Conservation (phyloP, 345 rosid genomes). For the Dipteronia dyeriana region DNA sequence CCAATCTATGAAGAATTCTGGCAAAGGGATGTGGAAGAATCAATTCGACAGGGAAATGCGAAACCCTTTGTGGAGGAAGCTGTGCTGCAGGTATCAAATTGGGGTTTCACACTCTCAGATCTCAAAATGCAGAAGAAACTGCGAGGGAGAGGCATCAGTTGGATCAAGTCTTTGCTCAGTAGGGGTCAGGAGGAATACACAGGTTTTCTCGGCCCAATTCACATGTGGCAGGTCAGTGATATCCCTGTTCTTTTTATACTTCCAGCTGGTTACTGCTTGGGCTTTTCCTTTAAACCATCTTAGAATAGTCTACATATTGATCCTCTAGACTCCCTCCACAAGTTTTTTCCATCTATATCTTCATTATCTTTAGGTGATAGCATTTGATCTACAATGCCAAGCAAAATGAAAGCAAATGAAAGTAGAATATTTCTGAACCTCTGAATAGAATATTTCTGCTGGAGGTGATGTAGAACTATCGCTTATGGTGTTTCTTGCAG, state of each 20-base stretch:
- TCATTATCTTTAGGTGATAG: not conserved
- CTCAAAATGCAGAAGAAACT: constrained; percentile 56
- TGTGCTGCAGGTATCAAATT: constrained; percentile 57
- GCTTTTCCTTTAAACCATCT: too few species aligned
- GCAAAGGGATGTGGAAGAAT: constrained; percentile 80
- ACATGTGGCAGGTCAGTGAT: constrained; percentile 69
- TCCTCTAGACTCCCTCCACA: not conserved
- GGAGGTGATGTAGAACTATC: not conserved
- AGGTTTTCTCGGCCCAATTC: constrained; percentile 75
- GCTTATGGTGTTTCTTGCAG: not conserved
- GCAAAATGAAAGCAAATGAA: not conserved
- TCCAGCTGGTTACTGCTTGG: not conserved
- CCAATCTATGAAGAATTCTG: constrained; percentile 71
- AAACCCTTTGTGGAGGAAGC: constrained; percentile 73
- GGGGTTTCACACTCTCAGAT: constrained; percentile 73
- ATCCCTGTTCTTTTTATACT: not conserved
- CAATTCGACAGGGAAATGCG: constrained; percentile 57
- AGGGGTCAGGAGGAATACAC: constrained; percentile 45
- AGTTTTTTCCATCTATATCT: not conserved
- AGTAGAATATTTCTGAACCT: too few species aligned
- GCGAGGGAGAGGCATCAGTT: constrained; percentile 44
- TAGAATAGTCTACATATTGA: not conserved
- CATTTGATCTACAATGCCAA: not conserved
- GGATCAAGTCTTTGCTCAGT: constrained; percentile 39
- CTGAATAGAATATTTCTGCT: not conserved